Evolutionary conservation across 2,329 filamentous ascomycete species (phyloP), one percentile per base, ranked within the genome.

Genomic region (Scedosporium boydii): DNA sequence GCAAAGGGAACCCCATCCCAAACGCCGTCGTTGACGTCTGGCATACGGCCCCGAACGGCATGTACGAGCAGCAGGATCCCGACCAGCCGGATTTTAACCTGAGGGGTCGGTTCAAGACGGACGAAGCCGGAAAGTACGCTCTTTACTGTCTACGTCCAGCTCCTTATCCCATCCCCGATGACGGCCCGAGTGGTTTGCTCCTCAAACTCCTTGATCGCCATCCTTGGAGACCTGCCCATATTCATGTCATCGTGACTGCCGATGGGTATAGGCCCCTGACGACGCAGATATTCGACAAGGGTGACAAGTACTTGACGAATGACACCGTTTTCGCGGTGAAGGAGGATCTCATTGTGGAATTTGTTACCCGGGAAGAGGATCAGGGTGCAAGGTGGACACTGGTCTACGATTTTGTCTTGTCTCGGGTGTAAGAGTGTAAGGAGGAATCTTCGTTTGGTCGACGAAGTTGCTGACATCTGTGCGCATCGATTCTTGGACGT

Each of bases 31-130:
- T 95, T 42, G 90, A 93, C 69, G 81, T 93, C 60, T 95, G 90
- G 90, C 87, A 93, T 70, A 88, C 89, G 0, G 88, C 85, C 0
- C 88, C 90, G 38, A 93, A 93, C 69, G 78, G 84, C 7, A 69
- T 80, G 69, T 87, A 88, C 66, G 88, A 91, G 75, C 88, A 91
- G 74, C 89, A 92, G 73, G 89, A 92, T 66, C 76, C 81, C 0
- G 75, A 82, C 1, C 88, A 92, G 75, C 78, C 82, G 6, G 88
- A 92, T 63, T 85, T 86, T 74, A 93, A 93, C 71, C 79, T 93
- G 23, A 82, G 89, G 3, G 90, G 90, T 5, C 84, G 85, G 56
- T 91, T 92, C 70, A 80, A 77, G 59, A 91, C 89, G 1, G 86
- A 88, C 65, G 76, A 76, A 5, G 76, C 87, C 21, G 89, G 89